These are phyloP conservation scores for Meyerozyma smithsonii DNA, from an alignment of 1,139 yeast genomes.

Conservation along the genomic window DNA sequence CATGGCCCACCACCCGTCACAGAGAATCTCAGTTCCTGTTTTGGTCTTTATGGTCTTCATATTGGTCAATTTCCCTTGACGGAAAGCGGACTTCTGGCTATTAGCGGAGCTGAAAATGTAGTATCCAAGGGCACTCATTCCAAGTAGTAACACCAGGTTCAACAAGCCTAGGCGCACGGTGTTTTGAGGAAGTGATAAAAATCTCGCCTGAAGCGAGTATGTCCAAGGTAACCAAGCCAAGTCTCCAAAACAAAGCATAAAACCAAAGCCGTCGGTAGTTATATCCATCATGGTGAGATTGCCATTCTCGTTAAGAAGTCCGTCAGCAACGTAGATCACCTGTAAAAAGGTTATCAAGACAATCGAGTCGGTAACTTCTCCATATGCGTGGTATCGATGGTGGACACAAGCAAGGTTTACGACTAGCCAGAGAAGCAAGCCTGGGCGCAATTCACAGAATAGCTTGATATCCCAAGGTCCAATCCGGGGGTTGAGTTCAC, in stretches of 20 bases:
- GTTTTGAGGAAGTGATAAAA: slow-evolving; percentile 53
- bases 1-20: slow-evolving; percentile 94
- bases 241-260: slow-evolving; percentile 93
- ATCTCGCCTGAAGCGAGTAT: slow-evolving; percentile 81
- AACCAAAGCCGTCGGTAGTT: slow-evolving; percentile 95
- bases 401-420: slow-evolving; percentile 78
- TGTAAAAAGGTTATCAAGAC: slow-evolving; percentile 66
- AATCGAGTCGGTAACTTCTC: slow-evolving; percentile 68
- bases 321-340: slow-evolving; percentile 81
- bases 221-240: slow-evolving; percentile 92
- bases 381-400: slow-evolving; percentile 63
- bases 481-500: slow-evolving; percentile 89
- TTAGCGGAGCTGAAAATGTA: slow-evolving; percentile 81
- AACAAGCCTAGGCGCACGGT: slow-evolving; percentile 52
- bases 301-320: slow-evolving; percentile 88
- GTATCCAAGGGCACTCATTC: slow-evolving; percentile 57
- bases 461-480: slow-evolving; percentile 84
- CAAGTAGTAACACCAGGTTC: slow-evolving; percentile 30
- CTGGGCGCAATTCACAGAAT: slow-evolving; percentile 93
- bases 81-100: slow-evolving; percentile 78
- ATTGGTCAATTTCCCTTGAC: slow-evolving; percentile 61
- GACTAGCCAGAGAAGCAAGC: slow-evolving; percentile 79
- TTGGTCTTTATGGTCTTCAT: slow-evolving; percentile 65
- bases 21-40: slow-evolving; percentile 73
- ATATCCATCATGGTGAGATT: slow-evolving; percentile 90